Base-by-base conservation (phyloP, 1,284 basidiomycete genomes). In the Ceratobasidium sp. region DNA sequence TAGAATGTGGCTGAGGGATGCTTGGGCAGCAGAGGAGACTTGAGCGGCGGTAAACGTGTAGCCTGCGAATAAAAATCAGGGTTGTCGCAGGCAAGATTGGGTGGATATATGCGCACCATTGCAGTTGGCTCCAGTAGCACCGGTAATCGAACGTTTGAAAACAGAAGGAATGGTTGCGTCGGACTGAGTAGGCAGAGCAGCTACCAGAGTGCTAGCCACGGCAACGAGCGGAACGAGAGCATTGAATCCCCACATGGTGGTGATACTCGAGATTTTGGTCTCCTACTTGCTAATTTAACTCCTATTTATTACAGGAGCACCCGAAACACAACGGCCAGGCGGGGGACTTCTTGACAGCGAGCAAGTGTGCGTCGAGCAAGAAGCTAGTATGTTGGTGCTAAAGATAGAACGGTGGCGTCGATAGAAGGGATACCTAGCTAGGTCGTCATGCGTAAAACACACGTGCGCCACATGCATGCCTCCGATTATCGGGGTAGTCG, bases 391-490 rank as follows among this genome's bases (percentile, higher is more conserved):
- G 32, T 13, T n/a, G n/a, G 27, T 52, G n/a, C 60, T 34, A 64
- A 64, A 64, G 45, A 64, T 64, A 64, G 60, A 13, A 32, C 22
- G 10, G 31, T 13, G 27, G 42, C 35, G 47, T 52, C 32, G 60
- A 64, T 52, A 50, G 60, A 64, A 64, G 60, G 2, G 27, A 13
- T 20, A 12, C 17, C 32, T 38, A 45, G 27, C 12, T 31, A 22
- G 32, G 38, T 29, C n/a, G 38, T 47, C 60, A 64, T 64, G 60
- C 47, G 60, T 38, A 12, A 13, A 20, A 52, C 60, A 47, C 49
- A 64, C 60, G 60, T 64, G 60, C 34, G 60, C 60, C 60, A 22
- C 47, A 64, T 64, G 60, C 47, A 27, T 32, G 27, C 15, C 22
- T n/a, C 50, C 31, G 47, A 52, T 15, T 15, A 64, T 47, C 60